These are phyloP conservation scores for Chlamydomonas schloesseri DNA, from an alignment of 139 green algal species.

Conservation along the genomic window DNA sequence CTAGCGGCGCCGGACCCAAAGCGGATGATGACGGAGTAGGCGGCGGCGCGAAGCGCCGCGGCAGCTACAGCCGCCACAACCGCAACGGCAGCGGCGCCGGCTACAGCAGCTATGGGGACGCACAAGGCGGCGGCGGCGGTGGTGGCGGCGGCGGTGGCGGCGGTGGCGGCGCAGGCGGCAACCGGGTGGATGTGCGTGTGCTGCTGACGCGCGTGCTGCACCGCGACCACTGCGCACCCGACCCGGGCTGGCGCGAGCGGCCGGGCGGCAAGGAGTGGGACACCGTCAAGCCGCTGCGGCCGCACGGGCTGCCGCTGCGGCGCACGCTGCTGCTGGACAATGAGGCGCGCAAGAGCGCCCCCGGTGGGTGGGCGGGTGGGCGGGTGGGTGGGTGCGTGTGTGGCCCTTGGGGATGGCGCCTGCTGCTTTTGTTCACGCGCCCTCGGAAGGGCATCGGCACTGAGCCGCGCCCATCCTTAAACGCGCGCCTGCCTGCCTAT, in stretches of 20 bases:
- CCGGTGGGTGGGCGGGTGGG: slow-evolving; percentile 16
- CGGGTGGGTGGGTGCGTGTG: not conserved
- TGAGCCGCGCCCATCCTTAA: too few species aligned
- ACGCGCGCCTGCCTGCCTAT: too few species aligned
- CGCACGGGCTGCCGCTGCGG: slow-evolving; percentile 56
- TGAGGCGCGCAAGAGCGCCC: slow-evolving; percentile 64
- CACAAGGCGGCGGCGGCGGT: too few species aligned
- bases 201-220: slow-evolving; percentile 60
- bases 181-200: not conserved
- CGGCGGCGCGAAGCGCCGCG: too few species aligned
- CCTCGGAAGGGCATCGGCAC: too few species aligned
- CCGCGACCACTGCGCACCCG: slow-evolving; percentile 54
- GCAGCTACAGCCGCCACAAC: too few species aligned
- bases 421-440: too few species aligned
- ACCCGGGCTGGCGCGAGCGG: slow-evolving; percentile 33
- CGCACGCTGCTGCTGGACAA: slow-evolving; percentile 75
- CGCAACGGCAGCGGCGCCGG: too few species aligned
- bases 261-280: slow-evolving; percentile 66
- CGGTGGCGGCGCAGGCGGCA: not conserved
- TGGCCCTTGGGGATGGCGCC: not conserved
- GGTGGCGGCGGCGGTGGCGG: not conserved
- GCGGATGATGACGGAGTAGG: too few species aligned
- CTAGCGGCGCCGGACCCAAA: too few species aligned
- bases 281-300: slow-evolving; percentile 76
- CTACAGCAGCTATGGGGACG: too few species aligned